phyloP scores from a whole-genome alignment of 129 eudicot genomes.

The Gnaphalium uliginosum region DNA sequence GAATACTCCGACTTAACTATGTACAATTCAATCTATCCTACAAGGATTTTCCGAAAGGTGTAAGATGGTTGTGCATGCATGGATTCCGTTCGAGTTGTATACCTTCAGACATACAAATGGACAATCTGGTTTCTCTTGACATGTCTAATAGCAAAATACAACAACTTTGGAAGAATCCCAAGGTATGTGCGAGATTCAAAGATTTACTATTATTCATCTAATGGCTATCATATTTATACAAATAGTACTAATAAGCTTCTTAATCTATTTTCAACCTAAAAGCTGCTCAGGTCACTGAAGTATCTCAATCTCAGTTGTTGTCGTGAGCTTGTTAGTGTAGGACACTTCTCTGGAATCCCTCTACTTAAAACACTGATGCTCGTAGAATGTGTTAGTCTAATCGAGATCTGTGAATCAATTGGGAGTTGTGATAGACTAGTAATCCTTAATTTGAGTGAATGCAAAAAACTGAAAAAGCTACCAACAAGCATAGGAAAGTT shows the following conservation, averaged over 20 bases:
- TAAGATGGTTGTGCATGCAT: conserved; percentile 37
- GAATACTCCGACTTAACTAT: conserved; percentile 26
- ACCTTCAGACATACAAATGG: conserved; percentile 26
- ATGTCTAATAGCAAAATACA: conserved; percentile 18
- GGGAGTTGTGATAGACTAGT: neutral
- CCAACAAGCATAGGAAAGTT: conserved; percentile 25
- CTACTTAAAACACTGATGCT: conserved; percentile 11
- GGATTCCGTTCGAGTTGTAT: conserved; percentile 31
- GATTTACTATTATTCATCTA: neutral
- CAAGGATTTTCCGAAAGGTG: conserved; percentile 20
- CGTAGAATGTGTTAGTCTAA: neutral
- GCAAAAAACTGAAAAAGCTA: conserved; percentile 16
- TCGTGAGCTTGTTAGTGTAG: conserved; percentile 19
- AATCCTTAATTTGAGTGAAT: conserved; percentile 21
- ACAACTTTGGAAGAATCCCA: conserved; percentile 15
- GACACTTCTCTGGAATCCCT: conserved; percentile 14
- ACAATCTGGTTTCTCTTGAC: conserved; percentile 22
- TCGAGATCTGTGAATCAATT: neutral
- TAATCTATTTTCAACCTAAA: too few species aligned
- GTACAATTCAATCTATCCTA: conserved; percentile 23
- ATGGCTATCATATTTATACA: neutral
- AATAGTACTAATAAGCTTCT: neutral
- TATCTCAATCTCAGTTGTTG: conserved; percentile 13
- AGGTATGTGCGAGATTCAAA: neutral
- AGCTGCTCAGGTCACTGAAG: conserved; percentile 9